Percentiles rank a stretch among this genome's conserved stretches.
These are phyloP conservation scores for Talaromyces stipitatus DNA, from an alignment of 495 filamentous ascomycete species.

Conservation along the genomic window DNA sequence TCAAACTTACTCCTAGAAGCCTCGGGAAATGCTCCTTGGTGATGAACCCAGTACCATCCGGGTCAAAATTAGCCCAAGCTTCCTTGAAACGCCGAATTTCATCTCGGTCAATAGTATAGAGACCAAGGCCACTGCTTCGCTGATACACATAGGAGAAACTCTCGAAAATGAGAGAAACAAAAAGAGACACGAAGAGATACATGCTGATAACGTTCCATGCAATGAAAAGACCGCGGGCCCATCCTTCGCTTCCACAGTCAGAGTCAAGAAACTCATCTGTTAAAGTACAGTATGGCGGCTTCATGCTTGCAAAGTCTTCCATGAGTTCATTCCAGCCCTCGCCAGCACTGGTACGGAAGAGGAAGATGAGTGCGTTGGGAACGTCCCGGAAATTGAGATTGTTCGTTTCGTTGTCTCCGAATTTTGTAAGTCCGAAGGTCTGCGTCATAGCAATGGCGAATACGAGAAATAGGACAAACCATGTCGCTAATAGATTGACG, in stretches of 20 bases:
- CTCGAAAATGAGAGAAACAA: slow-evolving; percentile 97
- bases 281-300: slow-evolving; percentile 66
- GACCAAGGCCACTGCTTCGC: slow-evolving; percentile 65
- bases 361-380: slow-evolving; percentile 83
- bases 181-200: slow-evolving; percentile 99
- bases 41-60: slow-evolving; percentile 84
- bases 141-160: slow-evolving; percentile 99
- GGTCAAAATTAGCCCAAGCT: slow-evolving; percentile 93
- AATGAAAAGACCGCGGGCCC: slow-evolving; percentile 85
- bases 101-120: slow-evolving; percentile 78
- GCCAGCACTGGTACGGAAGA: slow-evolving; percentile 87
- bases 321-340: slow-evolving; percentile 96
- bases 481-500: slow-evolving; percentile 87
- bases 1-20: slow-evolving; percentile 62
- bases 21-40: slow-evolving; percentile 86
- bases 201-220: slow-evolving; percentile 99
- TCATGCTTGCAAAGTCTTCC: slow-evolving; percentile 85
- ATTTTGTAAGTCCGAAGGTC: slow-evolving; percentile 90
- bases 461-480: slow-evolving; percentile 93
- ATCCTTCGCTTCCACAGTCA: slow-evolving; percentile 84
- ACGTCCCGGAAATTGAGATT: slow-evolving; percentile 94
- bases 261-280: slow-evolving; percentile 63
- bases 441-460: slow-evolving; percentile 96
- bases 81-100: slow-evolving; percentile 97
- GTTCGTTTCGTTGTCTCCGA: slow-evolving; percentile 60